Conservation (phyloP, 176 grass and related monocot species). For the Avena eriantha region DNA sequence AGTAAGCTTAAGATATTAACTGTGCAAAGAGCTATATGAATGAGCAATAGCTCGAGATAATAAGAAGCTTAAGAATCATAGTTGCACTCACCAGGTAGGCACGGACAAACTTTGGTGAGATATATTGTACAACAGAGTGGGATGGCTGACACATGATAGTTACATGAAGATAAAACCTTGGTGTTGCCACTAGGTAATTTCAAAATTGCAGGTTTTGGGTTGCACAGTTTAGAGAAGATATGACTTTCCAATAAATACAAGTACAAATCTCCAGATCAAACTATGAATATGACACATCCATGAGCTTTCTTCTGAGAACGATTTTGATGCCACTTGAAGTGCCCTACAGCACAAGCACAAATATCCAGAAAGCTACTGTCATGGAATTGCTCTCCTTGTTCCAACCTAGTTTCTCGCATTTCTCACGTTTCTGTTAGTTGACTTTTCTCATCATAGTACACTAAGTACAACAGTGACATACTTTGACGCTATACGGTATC, state of each 20-base stretch:
- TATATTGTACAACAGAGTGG: background rate
- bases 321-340: slow-evolving; percentile 30
- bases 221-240: slow-evolving; percentile 37
- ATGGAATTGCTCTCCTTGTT: slow-evolving; percentile 33
- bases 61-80: background rate
- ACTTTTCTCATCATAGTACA: slow-evolving; percentile 41
- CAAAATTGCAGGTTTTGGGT: slow-evolving; percentile 46
- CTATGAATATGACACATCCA: slow-evolving; percentile 10
- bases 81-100: slow-evolving; percentile 34
- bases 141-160: slow-evolving; percentile 25
- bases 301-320: slow-evolving; percentile 31
- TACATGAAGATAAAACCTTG: slow-evolving; percentile 36
- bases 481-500: slow-evolving; percentile 51
- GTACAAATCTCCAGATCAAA: slow-evolving; percentile 29
- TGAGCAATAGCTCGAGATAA: slow-evolving; percentile 1
- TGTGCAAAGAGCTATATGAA: slow-evolving; percentile 24
- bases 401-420: slow-evolving; percentile 27
- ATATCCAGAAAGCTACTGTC: slow-evolving; percentile 22
- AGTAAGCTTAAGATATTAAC: background rate
- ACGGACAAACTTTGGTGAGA: slow-evolving; percentile 5
- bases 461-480: slow-evolving; percentile 34
- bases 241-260: slow-evolving; percentile 44
- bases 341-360: background rate
- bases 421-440: slow-evolving; percentile 29
- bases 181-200: slow-evolving; percentile 34